These are phyloP conservation scores for Combretum micranthum DNA, from an alignment of 345 rosid genomes.

Conservation along the genomic window DNA sequence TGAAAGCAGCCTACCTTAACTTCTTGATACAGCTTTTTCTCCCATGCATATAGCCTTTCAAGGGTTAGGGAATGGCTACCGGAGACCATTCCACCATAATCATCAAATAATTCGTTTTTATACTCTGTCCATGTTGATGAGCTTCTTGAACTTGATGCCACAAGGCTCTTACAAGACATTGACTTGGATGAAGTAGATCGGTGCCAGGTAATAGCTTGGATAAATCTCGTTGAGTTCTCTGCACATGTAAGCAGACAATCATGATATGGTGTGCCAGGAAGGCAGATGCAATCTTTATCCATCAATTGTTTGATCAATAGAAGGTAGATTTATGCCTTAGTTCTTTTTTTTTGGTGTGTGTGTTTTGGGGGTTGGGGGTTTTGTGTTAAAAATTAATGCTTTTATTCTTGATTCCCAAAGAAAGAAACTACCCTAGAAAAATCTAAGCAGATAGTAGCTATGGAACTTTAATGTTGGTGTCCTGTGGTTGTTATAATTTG, in stretches of 20 bases:
- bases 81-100: slow-evolving; percentile 61
- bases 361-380: no score
- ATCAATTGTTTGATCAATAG: no score
- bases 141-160: slow-evolving; percentile 47
- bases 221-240: slow-evolving; percentile 55
- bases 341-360: no score
- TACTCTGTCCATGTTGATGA: slow-evolving; percentile 46
- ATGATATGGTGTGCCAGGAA: neutral
- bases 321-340: no score
- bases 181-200: slow-evolving; percentile 45
- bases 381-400: no score
- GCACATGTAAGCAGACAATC: slow-evolving; percentile 4
- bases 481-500: no score
- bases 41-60: slow-evolving; percentile 66
- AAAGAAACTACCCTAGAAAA: no score
- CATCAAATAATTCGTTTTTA: slow-evolving; percentile 56
- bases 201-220: slow-evolving; percentile 55
- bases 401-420: no score
- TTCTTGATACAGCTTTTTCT: slow-evolving; percentile 69
- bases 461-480: no score
- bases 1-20: slow-evolving; percentile 40
- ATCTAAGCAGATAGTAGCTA: no score
- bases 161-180: slow-evolving; percentile 58
- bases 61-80: slow-evolving; percentile 69
- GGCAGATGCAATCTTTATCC: no score